Evolutionary conservation across 73 alveolate genomes (phyloP), one percentile per base, ranked within the genome.

Genomic region (Stentor coeruleus): DNA sequence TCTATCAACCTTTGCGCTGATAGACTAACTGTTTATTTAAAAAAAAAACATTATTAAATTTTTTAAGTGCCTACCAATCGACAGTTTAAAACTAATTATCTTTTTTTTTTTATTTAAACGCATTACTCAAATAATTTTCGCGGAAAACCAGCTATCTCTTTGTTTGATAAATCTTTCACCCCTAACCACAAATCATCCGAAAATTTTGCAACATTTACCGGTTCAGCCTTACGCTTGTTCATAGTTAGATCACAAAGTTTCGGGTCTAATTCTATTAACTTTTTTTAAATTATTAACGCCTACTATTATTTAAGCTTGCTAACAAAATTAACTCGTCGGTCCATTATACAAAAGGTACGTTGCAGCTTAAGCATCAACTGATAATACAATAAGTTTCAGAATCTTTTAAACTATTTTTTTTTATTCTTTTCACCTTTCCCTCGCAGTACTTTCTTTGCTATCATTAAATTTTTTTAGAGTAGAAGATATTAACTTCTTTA

Each of bases 71-170:
- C 20, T 55, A n/a, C 15, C 20, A n/a, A 55, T 55, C 72, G 15
- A 55, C 15, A n/a, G n/a, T 55, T n/a, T n/a, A n/a, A n/a, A n/a
- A n/a, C 59, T 60, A 30, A 28, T 60, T 15, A 28, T 83, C 81
- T 41, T 57, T 2, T 57, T 30, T 3, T 33, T 3, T 2, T 26
- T 2, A 39, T 1, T 3, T 28, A 35, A 26, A 73, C 85, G 85
- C 85, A 30, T 35, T 86, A 84, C 93, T 59, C 58, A 36, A 73
- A 86, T 84, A 86, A 35, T 11, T 86, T 86, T 86, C 93, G 87
- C 39, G 79, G 93, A 86, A 85, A 84, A 86, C 93, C 90, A 86
- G 93, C 93, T 86, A 86, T 86, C 90, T 2, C 93, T 28, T 33
- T 31, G 82, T 58, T 86, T 83, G 93, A 84, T 86, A 57, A 39